Conservation (phyloP, 2,329 filamentous ascomycete species). For the Madurella mycetomatis region DNA sequence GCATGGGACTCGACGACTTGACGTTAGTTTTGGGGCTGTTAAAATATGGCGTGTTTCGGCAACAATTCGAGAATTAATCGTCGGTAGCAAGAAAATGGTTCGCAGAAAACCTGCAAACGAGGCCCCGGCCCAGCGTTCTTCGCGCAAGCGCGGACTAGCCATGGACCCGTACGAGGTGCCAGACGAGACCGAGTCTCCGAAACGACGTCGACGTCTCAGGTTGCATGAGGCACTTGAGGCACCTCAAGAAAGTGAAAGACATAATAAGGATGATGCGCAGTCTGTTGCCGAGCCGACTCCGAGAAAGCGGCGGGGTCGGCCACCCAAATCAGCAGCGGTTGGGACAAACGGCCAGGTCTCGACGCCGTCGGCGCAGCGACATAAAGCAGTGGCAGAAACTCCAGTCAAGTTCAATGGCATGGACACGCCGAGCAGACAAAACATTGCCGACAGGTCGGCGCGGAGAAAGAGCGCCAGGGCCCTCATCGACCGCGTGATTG, state of each 20-base stretch:
- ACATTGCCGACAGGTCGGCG: slow-evolving; percentile 78
- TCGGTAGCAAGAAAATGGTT: slow-evolving; percentile 17
- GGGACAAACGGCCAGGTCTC: slow-evolving; percentile 30
- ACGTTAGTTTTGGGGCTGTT: no score
- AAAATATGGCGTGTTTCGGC: slow-evolving; percentile 1
- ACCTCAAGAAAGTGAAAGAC: slow-evolving; percentile 2
- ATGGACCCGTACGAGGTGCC: slow-evolving; percentile 26
- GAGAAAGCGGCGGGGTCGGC: slow-evolving; percentile 28
- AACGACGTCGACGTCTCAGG: slow-evolving; percentile 15
- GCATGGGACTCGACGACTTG: no score
- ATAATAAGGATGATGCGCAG: neutral
- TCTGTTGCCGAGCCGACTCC: slow-evolving; percentile 29
- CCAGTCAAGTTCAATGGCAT: slow-evolving; percentile 34
- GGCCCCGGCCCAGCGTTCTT: slow-evolving; percentile 5
- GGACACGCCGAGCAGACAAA: slow-evolving; percentile 58
- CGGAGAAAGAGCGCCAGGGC: slow-evolving; percentile 76
- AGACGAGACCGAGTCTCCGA: slow-evolving; percentile 21
- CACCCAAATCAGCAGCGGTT: slow-evolving; percentile 18
- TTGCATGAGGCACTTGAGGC: slow-evolving; percentile 2
- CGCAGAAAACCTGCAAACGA: slow-evolving; percentile 18
- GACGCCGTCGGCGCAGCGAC: slow-evolving; percentile 36
- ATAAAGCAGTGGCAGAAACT: slow-evolving; percentile 33
- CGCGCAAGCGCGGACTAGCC: slow-evolving; percentile 19
- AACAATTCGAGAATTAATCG: neutral
- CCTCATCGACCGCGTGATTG: slow-evolving; percentile 67